These are phyloP conservation scores for Pelagophyceae sp. DNA, from an alignment of 352 stramenopile genomes.

Conservation along the genomic window DNA sequence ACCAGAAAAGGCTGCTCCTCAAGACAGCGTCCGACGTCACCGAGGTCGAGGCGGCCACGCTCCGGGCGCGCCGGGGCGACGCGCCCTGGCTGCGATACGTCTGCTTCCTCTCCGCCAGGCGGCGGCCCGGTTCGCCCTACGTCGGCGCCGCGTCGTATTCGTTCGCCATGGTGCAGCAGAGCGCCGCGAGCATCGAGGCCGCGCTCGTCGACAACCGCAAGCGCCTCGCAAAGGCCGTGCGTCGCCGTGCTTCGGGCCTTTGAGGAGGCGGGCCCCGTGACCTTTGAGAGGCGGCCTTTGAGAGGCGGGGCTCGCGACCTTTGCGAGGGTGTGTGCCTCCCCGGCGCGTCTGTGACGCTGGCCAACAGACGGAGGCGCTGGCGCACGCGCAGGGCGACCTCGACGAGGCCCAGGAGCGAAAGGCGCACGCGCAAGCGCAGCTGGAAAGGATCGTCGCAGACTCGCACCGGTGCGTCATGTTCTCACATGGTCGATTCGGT, in stretches of 20 bases:
- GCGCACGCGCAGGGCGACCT: background rate
- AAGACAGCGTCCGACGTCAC: background rate
- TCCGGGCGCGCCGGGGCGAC: background rate
- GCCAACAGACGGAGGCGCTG: too few relatives aligned
- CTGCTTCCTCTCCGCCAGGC: background rate
- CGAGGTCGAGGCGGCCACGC: background rate
- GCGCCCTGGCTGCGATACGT: background rate
- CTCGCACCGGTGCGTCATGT: too few relatives aligned
- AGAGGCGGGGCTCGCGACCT: background rate
- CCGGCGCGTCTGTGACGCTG: too few relatives aligned
- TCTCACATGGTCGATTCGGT: too few relatives aligned
- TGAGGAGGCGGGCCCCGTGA: background rate
- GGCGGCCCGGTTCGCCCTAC: background rate
- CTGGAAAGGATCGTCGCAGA: background rate
- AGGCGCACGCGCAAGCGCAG: background rate
- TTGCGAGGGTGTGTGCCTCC: background rate
- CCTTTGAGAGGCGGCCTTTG: background rate
- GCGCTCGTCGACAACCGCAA: background rate
- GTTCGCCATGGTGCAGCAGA: background rate
- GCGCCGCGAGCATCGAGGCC: background rate
- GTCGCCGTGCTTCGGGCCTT: background rate
- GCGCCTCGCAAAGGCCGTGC: background rate
- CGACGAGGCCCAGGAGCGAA: background rate
- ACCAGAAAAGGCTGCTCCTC: constrained; percentile 1
- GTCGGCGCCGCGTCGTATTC: background rate